A percentile compares a stretch with the other conserved stretches of the same genome.
These are phyloP conservation scores for Phytophthora meadii DNA, from an alignment of 352 stramenopile genomes.

Conservation along the genomic window DNA sequence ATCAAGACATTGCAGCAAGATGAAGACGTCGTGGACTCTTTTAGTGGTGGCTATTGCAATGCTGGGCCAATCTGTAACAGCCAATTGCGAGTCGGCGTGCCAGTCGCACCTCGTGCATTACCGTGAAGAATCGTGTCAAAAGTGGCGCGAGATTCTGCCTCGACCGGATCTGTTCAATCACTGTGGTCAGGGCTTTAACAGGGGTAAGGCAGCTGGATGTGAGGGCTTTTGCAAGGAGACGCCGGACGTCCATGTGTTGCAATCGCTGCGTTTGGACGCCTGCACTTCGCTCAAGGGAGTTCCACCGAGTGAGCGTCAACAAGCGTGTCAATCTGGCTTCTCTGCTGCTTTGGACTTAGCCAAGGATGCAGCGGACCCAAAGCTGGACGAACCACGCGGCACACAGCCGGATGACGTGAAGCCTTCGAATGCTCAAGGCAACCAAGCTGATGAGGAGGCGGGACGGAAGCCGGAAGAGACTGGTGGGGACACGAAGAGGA, in stretches of 20 bases:
- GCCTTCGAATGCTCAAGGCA: constrained; percentile 10
- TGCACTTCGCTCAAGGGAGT: constrained; percentile 48
- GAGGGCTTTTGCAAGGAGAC: constrained; percentile 41
- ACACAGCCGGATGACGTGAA: background rate
- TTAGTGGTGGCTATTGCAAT: constrained; percentile 16
- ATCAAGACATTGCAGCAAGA: constrained; percentile 18
- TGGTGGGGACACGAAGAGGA: constrained; percentile 20
- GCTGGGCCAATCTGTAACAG: constrained; percentile 9
- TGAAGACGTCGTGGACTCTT: constrained; percentile 42
- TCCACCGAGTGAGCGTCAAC: constrained; percentile 47
- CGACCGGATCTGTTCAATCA: constrained; percentile 62
- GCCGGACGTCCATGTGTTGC: constrained; percentile 33
- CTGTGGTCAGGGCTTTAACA: constrained; percentile 56
- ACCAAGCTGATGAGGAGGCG: constrained; percentile 9
- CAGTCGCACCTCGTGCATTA: constrained; percentile 52
- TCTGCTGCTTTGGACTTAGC: constrained; percentile 43
- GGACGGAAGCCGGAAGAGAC: constrained; percentile 12
- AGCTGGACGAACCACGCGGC: background rate
- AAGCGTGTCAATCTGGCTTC: constrained; percentile 54
- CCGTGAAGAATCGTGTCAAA: constrained; percentile 45
- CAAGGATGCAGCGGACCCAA: constrained; percentile 27
- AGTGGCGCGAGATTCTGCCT: constrained; percentile 51
- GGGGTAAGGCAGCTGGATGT: constrained; percentile 45
- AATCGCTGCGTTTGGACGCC: constrained; percentile 53
- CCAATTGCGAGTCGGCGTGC: constrained; percentile 41